Percentiles rank a stretch among this genome's conserved stretches.
These are phyloP conservation scores for Edaphochlamys debaryana DNA, from an alignment of 139 green algal genomes.

Conservation along the genomic window DNA sequence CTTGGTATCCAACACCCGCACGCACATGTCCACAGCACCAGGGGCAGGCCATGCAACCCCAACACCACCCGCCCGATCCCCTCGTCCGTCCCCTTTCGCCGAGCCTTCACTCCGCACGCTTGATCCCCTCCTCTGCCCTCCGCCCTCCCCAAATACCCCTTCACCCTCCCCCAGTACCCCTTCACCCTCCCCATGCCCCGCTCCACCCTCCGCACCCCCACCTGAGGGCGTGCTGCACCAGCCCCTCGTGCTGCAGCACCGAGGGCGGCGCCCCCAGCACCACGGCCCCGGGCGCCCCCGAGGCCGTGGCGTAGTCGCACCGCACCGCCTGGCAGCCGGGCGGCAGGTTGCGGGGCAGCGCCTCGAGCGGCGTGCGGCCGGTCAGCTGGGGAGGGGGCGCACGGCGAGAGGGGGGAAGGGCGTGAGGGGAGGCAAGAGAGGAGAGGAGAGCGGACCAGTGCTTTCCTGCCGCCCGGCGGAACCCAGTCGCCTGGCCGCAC, in stretches of 20 bases:
- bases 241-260: constrained; percentile 62
- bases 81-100: too few species aligned
- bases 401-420: neutral
- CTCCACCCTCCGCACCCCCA: neutral
- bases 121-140: too few species aligned
- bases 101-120: too few species aligned
- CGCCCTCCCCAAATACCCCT: neutral
- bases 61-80: too few species aligned
- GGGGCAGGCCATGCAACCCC: too few species aligned
- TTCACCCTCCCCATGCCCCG: too few species aligned
- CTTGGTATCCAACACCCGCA: too few species aligned
- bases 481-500: too few species aligned
- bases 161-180: neutral
- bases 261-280: constrained; percentile 73
- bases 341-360: constrained; percentile 75
- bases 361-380: constrained; percentile 17
- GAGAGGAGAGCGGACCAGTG: too few species aligned
- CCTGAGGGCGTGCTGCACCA: constrained; percentile 82
- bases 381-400: constrained; percentile 55
- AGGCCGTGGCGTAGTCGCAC: constrained; percentile 62
- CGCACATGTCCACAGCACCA: too few species aligned
- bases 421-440: too few species aligned
- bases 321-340: constrained; percentile 66
- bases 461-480: too few species aligned
- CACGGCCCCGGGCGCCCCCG: constrained; percentile 57